phyloP scores from a whole-genome alignment of 2,329 filamentous ascomycete species.

The Pestalotiopsis sp. region DNA sequence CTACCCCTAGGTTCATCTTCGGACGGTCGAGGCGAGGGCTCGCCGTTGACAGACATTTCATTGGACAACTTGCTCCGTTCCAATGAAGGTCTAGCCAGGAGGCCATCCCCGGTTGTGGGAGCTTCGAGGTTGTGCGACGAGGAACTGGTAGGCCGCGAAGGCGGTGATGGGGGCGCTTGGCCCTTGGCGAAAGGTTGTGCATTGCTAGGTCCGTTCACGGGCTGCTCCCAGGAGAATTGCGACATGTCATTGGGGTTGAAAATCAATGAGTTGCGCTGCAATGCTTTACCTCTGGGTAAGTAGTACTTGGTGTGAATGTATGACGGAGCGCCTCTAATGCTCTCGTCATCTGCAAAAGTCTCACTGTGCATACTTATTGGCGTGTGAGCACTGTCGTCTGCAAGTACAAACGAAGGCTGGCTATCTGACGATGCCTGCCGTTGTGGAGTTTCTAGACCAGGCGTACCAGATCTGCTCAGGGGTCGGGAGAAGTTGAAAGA shows the following conservation, averaged over 20 bases:
- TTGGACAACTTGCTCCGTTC: slow-evolving; percentile 55
- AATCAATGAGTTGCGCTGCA: slow-evolving; percentile 70
- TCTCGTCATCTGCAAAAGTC: slow-evolving; percentile 61
- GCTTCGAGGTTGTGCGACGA: slow-evolving; percentile 40
- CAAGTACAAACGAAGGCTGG: slow-evolving; percentile 64
- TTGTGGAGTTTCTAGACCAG: slow-evolving; percentile 58
- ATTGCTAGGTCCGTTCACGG: slow-evolving; percentile 43
- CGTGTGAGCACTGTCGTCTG: slow-evolving; percentile 68
- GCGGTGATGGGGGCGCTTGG: slow-evolving; percentile 63
- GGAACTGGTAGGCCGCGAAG: slow-evolving; percentile 62
- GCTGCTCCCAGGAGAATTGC: slow-evolving; percentile 67
- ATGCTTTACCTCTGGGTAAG: slow-evolving; percentile 78
- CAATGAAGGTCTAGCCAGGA: slow-evolving; percentile 47
- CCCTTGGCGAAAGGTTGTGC: slow-evolving; percentile 44
- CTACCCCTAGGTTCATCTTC: slow-evolving; percentile 54
- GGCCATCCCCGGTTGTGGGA: slow-evolving; percentile 40
- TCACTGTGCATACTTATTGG: slow-evolving; percentile 76
- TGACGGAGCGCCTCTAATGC: slow-evolving; percentile 61
- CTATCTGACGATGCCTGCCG: slow-evolving; percentile 70
- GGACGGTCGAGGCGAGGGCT: slow-evolving; percentile 50
- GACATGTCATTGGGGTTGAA: slow-evolving; percentile 51
- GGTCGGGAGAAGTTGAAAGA: slow-evolving; percentile 95
- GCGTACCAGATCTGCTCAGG: slow-evolving; percentile 72
- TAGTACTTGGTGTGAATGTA: slow-evolving; percentile 87
- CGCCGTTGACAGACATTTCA: slow-evolving; percentile 45